phyloP scores from a whole-genome alignment of 2,329 filamentous ascomycete genomes.

The Neodidymelliopsis sp. region DNA sequence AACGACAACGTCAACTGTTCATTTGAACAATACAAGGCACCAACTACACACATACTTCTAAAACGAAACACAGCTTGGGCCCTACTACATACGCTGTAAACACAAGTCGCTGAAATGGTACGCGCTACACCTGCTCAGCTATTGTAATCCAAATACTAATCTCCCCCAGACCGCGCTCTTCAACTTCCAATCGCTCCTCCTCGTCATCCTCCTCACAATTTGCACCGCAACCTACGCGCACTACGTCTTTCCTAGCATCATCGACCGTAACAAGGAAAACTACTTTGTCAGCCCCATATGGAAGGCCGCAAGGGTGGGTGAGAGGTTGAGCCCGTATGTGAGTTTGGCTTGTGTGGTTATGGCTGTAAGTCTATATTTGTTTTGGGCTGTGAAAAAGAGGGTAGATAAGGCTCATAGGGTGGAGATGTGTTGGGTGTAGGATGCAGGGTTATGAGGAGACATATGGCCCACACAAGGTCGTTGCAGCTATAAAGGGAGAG shows the following conservation, averaged over 20 bases:
- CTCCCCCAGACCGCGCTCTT: slow-evolving; percentile 85
- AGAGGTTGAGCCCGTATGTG: slow-evolving; percentile 93
- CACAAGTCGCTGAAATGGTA: slow-evolving; percentile 28
- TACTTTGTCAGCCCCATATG: slow-evolving; percentile 88
- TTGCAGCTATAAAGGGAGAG: too few species aligned
- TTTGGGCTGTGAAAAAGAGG: background rate
- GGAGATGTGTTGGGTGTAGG: too few species aligned
- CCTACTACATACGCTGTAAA: too few species aligned
- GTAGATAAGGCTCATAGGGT: too few species aligned
- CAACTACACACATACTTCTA: background rate
- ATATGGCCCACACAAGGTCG: background rate
- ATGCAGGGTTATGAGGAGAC: too few species aligned
- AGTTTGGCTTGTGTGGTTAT: slow-evolving; percentile 92
- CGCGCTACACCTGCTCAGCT: background rate
- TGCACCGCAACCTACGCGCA: slow-evolving; percentile 96
- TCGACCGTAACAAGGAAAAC: slow-evolving; percentile 89
- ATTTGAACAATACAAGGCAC: slow-evolving; percentile 1
- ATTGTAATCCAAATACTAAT: slow-evolving; percentile 4
- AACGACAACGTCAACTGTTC: slow-evolving; percentile 21
- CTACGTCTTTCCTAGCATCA: slow-evolving; percentile 84
- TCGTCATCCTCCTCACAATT: slow-evolving; percentile 92
- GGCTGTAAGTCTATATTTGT: slow-evolving; percentile 67
- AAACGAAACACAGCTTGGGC: too few species aligned
- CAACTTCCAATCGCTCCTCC: slow-evolving; percentile 96
- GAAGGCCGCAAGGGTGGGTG: slow-evolving; percentile 93